Base-by-base conservation (phyloP, 208 protist species). In the Acanthamoeba castellanii region DNA sequence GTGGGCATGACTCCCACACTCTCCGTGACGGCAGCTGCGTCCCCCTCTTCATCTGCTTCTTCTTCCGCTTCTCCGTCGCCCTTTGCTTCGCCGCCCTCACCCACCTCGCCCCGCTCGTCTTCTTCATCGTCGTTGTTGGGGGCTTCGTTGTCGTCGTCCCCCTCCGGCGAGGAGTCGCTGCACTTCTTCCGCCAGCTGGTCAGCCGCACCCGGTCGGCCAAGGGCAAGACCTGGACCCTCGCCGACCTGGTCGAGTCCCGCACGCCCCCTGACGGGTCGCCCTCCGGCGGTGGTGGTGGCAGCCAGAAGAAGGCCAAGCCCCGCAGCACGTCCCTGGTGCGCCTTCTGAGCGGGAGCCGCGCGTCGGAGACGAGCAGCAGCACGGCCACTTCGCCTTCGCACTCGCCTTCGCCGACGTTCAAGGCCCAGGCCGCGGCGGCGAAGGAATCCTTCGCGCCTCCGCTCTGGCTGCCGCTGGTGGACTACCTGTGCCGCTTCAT, bases 401-500 rank as follows among this genome's bases (percentile, higher is more conserved):
- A 22, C 55, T 3, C 9, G 25, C 64, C n/a, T 4, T 4, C 11
- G 47, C 47, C 64, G 9, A 70, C 64, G 14, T 32, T 34, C 64
- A 70, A 70, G 64, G 3, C 64, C 27, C 64, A 61, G 55, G 55
- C 55, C 9, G 2, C 55, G 16, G 8, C 18, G 55, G 13, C 55
- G 2, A 14, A 20, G 34, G 50, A 50, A 14, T 7, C 1, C 14
- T 4, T 22, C 34, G 72, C 72, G 20, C 72, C 72, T 50, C 72
- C 32, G 34, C 34, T 81, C 3, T 81, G 72, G 72, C 72, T 81
- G n/a, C 72, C 72, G 1, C 30, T 81, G 30, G 72, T 81, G 14
- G 72, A 81, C 72, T 81, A 25, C 16, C 72, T 81, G 3, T 81
- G 72, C 72, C 42, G 72, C 72, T 14, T 81, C 72, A 47, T 81